Percentiles rank a stretch among this genome's conserved stretches.
Conservation (phyloP, 2,329 filamentous ascomycete species). For the Aspergillus sp. region DNA sequence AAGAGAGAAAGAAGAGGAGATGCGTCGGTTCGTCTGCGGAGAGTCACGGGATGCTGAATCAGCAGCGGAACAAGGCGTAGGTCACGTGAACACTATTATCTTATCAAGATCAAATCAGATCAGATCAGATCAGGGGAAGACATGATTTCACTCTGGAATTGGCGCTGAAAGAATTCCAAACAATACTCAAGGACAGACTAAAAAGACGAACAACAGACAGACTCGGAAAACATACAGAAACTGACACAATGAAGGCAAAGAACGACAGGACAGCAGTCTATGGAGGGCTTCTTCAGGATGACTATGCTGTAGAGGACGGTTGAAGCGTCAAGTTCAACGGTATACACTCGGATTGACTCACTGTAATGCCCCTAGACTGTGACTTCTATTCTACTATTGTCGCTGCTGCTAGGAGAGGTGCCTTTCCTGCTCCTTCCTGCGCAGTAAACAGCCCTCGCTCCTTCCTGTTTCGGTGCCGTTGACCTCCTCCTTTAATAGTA, state of each 20-base stretch:
- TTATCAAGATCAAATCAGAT: not conserved
- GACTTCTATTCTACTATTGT: no score
- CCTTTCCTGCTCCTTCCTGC: not conserved
- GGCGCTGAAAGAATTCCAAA: no score
- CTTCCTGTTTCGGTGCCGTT: not conserved
- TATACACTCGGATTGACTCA: not conserved
- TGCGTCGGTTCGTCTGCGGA: not conserved
- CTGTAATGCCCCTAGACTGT: no score
- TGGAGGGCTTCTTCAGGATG: not conserved
- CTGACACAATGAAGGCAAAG: not conserved
- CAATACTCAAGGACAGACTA: no score
- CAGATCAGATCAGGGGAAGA: not conserved
- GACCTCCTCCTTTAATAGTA: not conserved
- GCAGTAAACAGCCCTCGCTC: not conserved
- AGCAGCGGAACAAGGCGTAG: not conserved
- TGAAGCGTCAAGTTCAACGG: not conserved
- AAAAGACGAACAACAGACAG: no score
- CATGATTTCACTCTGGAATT: no score
- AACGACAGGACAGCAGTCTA: not conserved
- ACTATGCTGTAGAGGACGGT: not conserved
- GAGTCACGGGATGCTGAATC: not conserved
- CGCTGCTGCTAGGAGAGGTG: not conserved
- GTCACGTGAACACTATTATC: not conserved
- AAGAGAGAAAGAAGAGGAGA: not conserved
- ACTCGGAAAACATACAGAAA: no score